These are phyloP conservation scores for Pseudocercospora musae DNA, from an alignment of 2,329 filamentous ascomycete species.

Conservation along the genomic window DNA sequence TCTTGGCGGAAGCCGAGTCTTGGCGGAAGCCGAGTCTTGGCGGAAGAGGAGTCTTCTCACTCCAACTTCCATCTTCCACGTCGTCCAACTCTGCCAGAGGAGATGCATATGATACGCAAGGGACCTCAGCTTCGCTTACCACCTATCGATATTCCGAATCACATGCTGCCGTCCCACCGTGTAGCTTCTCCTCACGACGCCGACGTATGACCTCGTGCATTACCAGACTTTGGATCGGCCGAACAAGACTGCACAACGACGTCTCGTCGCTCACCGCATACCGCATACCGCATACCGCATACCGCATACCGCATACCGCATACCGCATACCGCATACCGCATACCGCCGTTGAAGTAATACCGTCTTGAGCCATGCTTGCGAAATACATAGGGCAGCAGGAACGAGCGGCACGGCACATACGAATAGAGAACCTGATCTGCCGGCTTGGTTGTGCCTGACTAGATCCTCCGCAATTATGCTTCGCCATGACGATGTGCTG, in stretches of 20 bases:
- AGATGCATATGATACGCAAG: not conserved
- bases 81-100: not conserved
- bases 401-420: not conserved
- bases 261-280: not conserved
- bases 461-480: not conserved
- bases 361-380: not conserved
- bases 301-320: no score
- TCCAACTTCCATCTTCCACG: not conserved
- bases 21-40: not conserved
- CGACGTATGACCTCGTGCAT: constrained; percentile 4
- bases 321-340: no score
- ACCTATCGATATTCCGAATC: not conserved
- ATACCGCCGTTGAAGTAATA: not conserved
- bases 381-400: not conserved
- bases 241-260: not conserved
- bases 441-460: not conserved
- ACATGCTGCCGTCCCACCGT: not conserved
- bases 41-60: not conserved
- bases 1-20: not conserved
- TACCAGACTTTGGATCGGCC: not conserved
- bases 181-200: constrained; percentile 2
- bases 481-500: not conserved
- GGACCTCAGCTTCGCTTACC: not conserved
- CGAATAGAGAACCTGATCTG: no score
- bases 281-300: no score